Conservation (phyloP, 768 basidiomycete species). For the Ramaria rubella region DNA sequence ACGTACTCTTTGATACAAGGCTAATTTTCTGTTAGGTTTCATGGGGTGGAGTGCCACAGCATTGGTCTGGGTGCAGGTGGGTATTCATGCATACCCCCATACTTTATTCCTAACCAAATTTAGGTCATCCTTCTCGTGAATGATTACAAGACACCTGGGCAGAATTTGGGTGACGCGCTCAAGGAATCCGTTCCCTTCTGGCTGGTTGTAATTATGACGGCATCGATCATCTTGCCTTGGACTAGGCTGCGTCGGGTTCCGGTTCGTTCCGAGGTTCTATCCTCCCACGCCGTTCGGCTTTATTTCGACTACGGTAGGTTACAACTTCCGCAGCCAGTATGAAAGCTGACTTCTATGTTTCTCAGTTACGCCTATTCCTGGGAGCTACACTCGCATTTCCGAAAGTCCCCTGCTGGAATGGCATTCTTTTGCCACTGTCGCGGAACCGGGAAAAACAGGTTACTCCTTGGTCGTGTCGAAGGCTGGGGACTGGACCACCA, state of each 20-base stretch:
- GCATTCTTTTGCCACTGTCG: constrained; percentile 54
- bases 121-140: constrained; percentile 47
- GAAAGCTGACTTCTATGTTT: background rate
- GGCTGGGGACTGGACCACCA: constrained; percentile 56
- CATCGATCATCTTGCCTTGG: constrained; percentile 57
- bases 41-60: constrained; percentile 48
- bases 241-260: constrained; percentile 42
- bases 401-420: constrained; percentile 50
- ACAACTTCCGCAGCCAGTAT: background rate
- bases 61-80: constrained; percentile 44
- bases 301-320: constrained; percentile 1
- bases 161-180: constrained; percentile 38
- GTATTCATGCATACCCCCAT: background rate
- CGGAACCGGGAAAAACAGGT: constrained; percentile 37
- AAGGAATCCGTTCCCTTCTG: constrained; percentile 45
- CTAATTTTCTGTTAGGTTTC: constrained; percentile 22
- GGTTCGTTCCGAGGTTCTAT: constrained; percentile 6
- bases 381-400: constrained; percentile 35
- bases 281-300: constrained; percentile 8
- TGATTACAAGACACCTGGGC: constrained; percentile 37
- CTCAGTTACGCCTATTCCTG: constrained; percentile 38
- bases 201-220: constrained; percentile 47
- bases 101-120: background rate
- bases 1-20: background rate
- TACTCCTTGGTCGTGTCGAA: constrained; percentile 53